Conservation (phyloP, 2,329 filamentous ascomycete species). For the Claviceps humidiphila region DNA sequence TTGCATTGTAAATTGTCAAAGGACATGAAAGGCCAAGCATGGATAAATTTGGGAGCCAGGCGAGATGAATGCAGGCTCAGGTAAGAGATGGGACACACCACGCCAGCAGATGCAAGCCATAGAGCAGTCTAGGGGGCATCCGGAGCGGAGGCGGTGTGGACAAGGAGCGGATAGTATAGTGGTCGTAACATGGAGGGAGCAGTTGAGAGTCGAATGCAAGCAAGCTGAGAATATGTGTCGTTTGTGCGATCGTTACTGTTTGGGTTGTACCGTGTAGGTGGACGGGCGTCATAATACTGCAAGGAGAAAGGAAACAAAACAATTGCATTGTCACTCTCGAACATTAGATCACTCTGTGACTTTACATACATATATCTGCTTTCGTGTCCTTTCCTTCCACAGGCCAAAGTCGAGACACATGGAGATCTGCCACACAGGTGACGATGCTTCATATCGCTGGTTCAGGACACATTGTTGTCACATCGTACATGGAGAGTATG, state of each 20-base stretch:
- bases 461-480: no score
- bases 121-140: constrained; percentile 1
- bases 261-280: background rate
- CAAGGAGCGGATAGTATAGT: constrained; percentile 2
- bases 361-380: no score
- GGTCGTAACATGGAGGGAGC: background rate
- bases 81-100: constrained; percentile 1
- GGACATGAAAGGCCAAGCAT: background rate
- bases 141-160: background rate
- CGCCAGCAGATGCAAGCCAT: constrained; percentile 3
- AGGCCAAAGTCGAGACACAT: no score
- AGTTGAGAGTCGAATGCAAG: background rate
- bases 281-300: no score
- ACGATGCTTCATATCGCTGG: no score
- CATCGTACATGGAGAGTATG: no score
- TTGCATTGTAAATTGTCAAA: constrained; percentile 38
- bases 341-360: no score
- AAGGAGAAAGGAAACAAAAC: no score
- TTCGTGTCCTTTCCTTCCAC: no score
- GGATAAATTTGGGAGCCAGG: background rate
- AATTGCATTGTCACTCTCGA: no score
- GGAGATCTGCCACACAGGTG: no score
- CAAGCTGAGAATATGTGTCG: background rate
- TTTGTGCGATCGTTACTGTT: background rate
- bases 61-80: background rate